phyloP scores from a whole-genome alignment of 441 rosid species.

The Populus hybrid region DNA sequence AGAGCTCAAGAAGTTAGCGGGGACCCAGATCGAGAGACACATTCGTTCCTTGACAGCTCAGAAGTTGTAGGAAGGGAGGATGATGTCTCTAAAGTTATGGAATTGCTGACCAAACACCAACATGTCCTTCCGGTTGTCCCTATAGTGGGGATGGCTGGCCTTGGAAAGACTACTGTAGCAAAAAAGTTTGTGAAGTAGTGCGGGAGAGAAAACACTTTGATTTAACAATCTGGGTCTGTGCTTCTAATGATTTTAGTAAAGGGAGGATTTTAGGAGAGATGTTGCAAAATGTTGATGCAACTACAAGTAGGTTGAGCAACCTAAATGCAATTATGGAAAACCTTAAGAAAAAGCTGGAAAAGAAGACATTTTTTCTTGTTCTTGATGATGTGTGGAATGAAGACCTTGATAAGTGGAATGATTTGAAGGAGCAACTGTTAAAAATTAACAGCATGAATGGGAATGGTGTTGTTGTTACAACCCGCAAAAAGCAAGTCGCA shows the following conservation, averaged over 20 bases:
- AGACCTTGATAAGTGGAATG: too few species aligned
- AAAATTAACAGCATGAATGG: neutral
- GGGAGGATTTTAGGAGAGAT: neutral
- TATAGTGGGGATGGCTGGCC: slow-evolving; percentile 22
- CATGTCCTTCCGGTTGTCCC: slow-evolving; percentile 8
- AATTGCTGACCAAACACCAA: neutral
- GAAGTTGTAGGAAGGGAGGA: slow-evolving; percentile 24
- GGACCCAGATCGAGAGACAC: neutral
- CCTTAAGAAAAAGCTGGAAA: too few species aligned
- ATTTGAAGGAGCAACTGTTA: too few species aligned
- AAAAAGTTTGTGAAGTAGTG: slow-evolving; percentile 4
- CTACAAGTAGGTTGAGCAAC: too few species aligned
- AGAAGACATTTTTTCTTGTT: too few species aligned
- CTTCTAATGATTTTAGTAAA: slow-evolving; percentile 5
- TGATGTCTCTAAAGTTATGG: slow-evolving; percentile 6
- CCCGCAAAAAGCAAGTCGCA: neutral
- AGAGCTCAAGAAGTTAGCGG: neutral
- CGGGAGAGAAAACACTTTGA: slow-evolving; percentile 5
- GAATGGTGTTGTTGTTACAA: neutral
- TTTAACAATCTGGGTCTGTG: slow-evolving; percentile 16
- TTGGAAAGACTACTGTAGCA: slow-evolving; percentile 36
- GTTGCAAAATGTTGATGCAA: neutral
- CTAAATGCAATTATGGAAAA: too few species aligned
- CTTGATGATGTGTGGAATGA: too few species aligned
- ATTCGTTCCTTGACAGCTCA: slow-evolving; percentile 1